Evolutionary conservation across 176 grass and related monocot species (phyloP).

Genomic region (Coix lacrymajobi): DNA sequence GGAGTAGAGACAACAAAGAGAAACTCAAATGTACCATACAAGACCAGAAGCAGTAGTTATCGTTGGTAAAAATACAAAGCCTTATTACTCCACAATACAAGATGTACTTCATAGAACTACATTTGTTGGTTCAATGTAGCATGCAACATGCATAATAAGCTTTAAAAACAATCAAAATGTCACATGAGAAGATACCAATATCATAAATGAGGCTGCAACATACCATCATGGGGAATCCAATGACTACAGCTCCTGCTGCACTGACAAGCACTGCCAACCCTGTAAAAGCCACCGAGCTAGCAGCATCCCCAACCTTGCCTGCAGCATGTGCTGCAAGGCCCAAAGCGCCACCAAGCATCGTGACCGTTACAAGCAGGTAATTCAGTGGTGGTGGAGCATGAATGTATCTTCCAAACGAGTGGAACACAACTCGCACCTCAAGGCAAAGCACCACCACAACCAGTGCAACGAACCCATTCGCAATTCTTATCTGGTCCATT

Average conservation of each 20-base stretch:
- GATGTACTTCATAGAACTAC: not conserved
- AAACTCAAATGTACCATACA: not conserved
- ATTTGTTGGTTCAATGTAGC: not conserved
- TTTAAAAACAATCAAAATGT: not conserved
- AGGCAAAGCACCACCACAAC: slow-evolving; percentile 80
- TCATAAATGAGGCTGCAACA: slow-evolving; percentile 12
- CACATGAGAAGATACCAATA: not conserved
- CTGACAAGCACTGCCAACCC: slow-evolving; percentile 62
- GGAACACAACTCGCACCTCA: slow-evolving; percentile 89
- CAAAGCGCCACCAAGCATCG: slow-evolving; percentile 77
- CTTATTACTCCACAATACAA: not conserved
- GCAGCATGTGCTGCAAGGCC: slow-evolving; percentile 70
- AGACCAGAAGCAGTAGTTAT: not conserved
- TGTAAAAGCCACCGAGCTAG: slow-evolving; percentile 70
- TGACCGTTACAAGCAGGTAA: slow-evolving; percentile 90
- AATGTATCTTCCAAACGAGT: slow-evolving; percentile 80
- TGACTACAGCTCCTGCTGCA: slow-evolving; percentile 72
- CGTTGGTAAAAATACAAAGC: not conserved
- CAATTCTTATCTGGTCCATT: slow-evolving; percentile 67
- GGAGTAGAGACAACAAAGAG: not conserved
- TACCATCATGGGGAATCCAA: slow-evolving; percentile 88
- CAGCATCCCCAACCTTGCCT: slow-evolving; percentile 77
- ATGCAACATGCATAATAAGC: not conserved
- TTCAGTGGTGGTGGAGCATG: slow-evolving; percentile 84
- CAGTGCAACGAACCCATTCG: slow-evolving; percentile 73